These are phyloP conservation scores for Crithidia expoeki DNA, from an alignment of 208 protist genomes.

Conservation along the genomic window DNA sequence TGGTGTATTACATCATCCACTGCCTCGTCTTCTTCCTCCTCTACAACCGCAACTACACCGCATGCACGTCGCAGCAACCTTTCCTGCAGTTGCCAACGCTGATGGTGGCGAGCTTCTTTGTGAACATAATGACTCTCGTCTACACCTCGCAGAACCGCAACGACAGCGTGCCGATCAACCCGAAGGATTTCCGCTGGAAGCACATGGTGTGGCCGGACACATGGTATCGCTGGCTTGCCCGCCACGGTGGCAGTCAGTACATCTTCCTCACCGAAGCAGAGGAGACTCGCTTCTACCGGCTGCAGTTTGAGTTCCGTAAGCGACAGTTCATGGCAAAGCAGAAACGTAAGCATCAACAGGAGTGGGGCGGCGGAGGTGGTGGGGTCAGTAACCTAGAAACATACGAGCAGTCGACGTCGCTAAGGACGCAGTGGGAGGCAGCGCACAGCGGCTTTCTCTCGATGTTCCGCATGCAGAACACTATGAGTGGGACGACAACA, in stretches of 20 bases:
- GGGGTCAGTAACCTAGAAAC: no score
- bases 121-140: constrained; percentile 87
- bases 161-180: constrained; percentile 62
- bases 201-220: constrained; percentile 83
- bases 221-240: constrained; percentile 85
- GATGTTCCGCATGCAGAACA: constrained; percentile 14
- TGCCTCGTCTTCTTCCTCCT: constrained; percentile 51
- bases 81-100: constrained; percentile 75
- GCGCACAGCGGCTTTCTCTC: constrained; percentile 16
- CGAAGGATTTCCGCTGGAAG: constrained; percentile 83
- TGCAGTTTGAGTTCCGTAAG: constrained; percentile 71
- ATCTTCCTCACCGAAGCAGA: constrained; percentile 81
- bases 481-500: neutral
- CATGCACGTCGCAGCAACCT: constrained; percentile 42
- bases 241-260: constrained; percentile 91
- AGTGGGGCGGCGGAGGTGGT: neutral
- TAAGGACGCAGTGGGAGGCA: neutral
- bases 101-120: constrained; percentile 68
- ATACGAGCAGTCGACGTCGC: constrained; percentile 5
- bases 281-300: constrained; percentile 73
- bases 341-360: constrained; percentile 36
- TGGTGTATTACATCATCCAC: constrained; percentile 65
- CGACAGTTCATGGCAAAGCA: constrained; percentile 64
- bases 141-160: constrained; percentile 78
- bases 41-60: constrained; percentile 42